Percentiles rank a stretch among this genome's conserved stretches.
Conservation (phyloP, 257 asterid species). For the Capsicum rhomboideum region DNA sequence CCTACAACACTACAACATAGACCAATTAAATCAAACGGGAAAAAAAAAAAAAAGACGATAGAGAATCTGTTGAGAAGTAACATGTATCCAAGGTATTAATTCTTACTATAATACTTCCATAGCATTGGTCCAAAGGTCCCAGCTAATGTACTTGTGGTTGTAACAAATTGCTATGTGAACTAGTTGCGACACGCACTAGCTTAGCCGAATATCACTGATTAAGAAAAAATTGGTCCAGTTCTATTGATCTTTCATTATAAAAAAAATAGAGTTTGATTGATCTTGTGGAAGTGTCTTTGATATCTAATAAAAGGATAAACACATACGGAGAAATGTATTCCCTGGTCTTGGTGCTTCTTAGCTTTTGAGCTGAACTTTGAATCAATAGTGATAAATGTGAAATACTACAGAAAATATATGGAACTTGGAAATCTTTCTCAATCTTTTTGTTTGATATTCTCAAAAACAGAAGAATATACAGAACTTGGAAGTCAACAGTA, state of each 20-base stretch:
- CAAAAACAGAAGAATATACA: background rate
- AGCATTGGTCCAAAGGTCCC: background rate
- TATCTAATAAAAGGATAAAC: background rate
- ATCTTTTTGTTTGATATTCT: background rate
- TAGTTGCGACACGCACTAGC: background rate
- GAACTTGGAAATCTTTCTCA: background rate
- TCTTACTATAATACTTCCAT: background rate
- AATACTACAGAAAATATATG: background rate
- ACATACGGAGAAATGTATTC: background rate
- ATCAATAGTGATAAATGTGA: background rate
- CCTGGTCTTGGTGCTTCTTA: background rate
- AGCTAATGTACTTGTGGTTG: background rate
- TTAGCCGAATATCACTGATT: background rate
- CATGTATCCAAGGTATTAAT: background rate
- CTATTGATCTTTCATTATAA: background rate
- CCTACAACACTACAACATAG: background rate
- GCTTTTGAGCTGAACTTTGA: background rate
- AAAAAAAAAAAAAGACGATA: background rate
- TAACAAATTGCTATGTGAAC: background rate
- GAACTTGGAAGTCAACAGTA: background rate
- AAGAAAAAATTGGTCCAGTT: background rate
- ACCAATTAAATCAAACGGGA: background rate
- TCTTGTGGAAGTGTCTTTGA: background rate
- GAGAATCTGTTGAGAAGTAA: background rate
- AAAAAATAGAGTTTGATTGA: background rate